Percentiles rank a stretch among this genome's conserved stretches.
These are phyloP conservation scores for Colletotrichum sp. DNA, from an alignment of 2,329 filamentous ascomycete species.

Conservation along the genomic window DNA sequence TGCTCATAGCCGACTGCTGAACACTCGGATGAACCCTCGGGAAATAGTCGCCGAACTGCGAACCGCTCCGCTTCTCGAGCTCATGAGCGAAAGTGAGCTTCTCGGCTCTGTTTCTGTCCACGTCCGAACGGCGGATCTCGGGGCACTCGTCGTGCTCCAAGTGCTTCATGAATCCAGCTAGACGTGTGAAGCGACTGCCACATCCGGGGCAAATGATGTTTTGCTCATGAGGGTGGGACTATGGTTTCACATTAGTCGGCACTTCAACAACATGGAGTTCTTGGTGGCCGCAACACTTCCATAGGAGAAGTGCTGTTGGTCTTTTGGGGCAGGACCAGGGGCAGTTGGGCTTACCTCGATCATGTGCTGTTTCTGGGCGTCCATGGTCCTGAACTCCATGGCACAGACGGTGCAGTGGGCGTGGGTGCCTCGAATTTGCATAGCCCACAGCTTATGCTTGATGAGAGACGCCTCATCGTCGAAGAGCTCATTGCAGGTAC, in stretches of 20 bases:
- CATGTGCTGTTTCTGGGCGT: conserved; percentile 39
- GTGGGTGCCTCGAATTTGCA: conserved; percentile 30
- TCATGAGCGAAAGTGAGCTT: conserved; percentile 39
- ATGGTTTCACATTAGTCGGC: conserved; percentile 5
- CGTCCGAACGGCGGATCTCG: conserved; percentile 32
- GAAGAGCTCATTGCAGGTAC: not conserved
- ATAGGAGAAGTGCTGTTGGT: not conserved
- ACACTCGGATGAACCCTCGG: not conserved
- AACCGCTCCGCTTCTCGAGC: conserved; percentile 25
- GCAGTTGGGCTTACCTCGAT: conserved; percentile 14
- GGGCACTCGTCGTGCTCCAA: conserved; percentile 48
- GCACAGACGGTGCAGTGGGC: conserved; percentile 44
- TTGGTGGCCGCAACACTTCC: not conserved
- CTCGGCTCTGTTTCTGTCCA: conserved; percentile 39
- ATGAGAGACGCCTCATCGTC: not conserved
- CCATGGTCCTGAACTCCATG: conserved; percentile 35
- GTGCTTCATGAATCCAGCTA: conserved; percentile 46
- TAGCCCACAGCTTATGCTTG: conserved; percentile 31
- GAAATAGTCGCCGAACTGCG: conserved; percentile 24
- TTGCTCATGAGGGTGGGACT: conserved; percentile 45
- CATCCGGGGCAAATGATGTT: conserved; percentile 54
- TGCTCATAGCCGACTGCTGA: not conserved
- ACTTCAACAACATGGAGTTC: not conserved
- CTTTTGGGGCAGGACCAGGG: not conserved
- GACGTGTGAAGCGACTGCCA: conserved; percentile 36